phyloP scores from a whole-genome alignment of 139 green algal species.

The Zygnema cylindricum region DNA sequence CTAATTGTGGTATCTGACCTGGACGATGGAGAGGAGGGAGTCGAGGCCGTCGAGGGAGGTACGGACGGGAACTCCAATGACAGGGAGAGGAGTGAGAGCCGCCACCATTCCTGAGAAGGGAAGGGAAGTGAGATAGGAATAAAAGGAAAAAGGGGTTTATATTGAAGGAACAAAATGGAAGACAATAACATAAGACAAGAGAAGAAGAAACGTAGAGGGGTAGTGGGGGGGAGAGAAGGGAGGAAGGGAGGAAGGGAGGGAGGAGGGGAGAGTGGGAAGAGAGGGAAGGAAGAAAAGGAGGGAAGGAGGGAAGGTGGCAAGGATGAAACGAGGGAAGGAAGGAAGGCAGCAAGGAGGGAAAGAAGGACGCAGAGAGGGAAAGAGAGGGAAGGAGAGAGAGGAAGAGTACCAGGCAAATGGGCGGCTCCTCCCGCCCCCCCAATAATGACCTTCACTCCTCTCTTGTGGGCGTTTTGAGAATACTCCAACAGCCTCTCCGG shows the following conservation, averaged over 20 bases:
- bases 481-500: slow-evolving; percentile 94
- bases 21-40: slow-evolving; percentile 89
- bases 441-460: slow-evolving; percentile 82
- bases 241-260: no score
- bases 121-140: not conserved
- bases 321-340: no score
- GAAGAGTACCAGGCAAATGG: slow-evolving; percentile 81
- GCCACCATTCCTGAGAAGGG: slow-evolving; percentile 85
- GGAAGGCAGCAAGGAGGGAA: no score
- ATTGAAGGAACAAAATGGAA: slow-evolving; percentile 11
- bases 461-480: slow-evolving; percentile 74
- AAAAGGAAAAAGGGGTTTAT: not conserved
- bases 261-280: no score
- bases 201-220: not conserved
- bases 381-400: not conserved
- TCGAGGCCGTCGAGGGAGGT: slow-evolving; percentile 92
- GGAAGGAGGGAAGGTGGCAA: no score
- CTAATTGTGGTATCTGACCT: no score
- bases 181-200: not conserved
- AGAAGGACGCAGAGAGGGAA: no score
- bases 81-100: slow-evolving; percentile 92
- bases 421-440: slow-evolving; percentile 93
- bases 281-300: no score
- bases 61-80: slow-evolving; percentile 93
- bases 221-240: not conserved